Conservation (phyloP, 164 flowering plant species). For the Kalanchoe fedtschenkoi region DNA sequence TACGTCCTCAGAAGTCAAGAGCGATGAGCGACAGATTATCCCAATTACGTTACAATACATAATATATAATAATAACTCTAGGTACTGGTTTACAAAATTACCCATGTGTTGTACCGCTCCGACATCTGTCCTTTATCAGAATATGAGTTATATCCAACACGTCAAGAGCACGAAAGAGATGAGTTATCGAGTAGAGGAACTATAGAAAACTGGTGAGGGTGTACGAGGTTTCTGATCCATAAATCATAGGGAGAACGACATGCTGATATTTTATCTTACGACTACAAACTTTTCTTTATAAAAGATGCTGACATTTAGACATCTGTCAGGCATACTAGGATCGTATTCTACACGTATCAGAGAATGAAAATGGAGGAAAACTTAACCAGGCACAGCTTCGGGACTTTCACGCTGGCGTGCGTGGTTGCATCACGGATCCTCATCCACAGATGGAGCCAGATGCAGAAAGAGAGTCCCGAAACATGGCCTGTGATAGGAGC, state of each 20-base stretch:
- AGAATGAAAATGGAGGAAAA: background rate
- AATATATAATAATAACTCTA: too few species aligned
- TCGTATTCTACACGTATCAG: too few species aligned
- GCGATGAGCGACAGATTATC: too few species aligned
- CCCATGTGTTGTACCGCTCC: too few species aligned
- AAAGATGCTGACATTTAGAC: background rate
- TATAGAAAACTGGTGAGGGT: background rate
- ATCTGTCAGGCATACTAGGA: too few species aligned
- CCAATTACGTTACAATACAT: too few species aligned
- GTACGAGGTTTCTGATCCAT: background rate
- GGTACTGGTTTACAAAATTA: too few species aligned
- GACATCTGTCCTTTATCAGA: too few species aligned
- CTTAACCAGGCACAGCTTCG: slow-evolving; percentile 12
- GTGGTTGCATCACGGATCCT: slow-evolving; percentile 40
- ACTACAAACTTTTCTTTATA: background rate
- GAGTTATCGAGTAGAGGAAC: background rate
- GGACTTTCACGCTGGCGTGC: slow-evolving; percentile 19
- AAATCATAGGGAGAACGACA: background rate
- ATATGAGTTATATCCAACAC: too few species aligned
- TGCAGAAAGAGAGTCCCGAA: slow-evolving; percentile 64
- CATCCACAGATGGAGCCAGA: slow-evolving; percentile 64
- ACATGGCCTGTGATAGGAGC: slow-evolving; percentile 96
- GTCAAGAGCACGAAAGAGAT: background rate
- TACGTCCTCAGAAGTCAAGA: too few species aligned
- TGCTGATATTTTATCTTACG: too few species aligned